Evolutionary conservation across 1,139 yeast species (phyloP).

Genomic region (Kurtzmaniella quercitrusa): DNA sequence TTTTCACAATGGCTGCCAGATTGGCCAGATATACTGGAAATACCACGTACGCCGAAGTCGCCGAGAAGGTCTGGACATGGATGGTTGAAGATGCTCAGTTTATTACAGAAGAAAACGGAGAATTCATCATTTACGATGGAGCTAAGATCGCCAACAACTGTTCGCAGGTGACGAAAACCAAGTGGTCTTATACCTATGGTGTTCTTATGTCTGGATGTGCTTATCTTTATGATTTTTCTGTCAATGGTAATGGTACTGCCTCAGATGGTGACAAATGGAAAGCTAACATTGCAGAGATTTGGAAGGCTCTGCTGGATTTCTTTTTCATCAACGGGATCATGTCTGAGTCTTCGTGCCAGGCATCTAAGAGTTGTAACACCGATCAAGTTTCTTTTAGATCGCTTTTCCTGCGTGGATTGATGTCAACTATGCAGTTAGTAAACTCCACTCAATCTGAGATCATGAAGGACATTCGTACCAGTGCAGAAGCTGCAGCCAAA

Average conservation of each 20-base stretch:
- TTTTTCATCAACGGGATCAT: conserved; percentile 47
- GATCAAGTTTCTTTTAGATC: conserved; percentile 82
- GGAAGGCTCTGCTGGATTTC: conserved; percentile 47
- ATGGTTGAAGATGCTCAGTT: conserved; percentile 44
- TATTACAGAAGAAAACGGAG: conserved; percentile 27
- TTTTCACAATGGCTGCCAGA: conserved; percentile 75
- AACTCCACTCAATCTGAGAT: conserved; percentile 46
- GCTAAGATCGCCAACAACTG: conserved; percentile 58
- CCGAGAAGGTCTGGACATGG: conserved; percentile 72
- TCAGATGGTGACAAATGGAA: conserved; percentile 49
- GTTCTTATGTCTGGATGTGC: conserved; percentile 69
- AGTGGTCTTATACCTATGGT: conserved; percentile 85
- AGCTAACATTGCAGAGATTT: conserved; percentile 44
- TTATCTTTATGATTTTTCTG: conserved; percentile 62
- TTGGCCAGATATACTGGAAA: conserved; percentile 69
- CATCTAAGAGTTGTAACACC: conserved; percentile 50
- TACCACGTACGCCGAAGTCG: conserved; percentile 58
- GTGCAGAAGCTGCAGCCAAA: conserved; percentile 65
- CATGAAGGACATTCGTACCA: conserved; percentile 37
- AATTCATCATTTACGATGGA: conserved; percentile 63
- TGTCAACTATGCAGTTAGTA: conserved; percentile 53
- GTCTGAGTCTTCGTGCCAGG: conserved; percentile 64
- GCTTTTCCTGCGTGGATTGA: conserved; percentile 62
- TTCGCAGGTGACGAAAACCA: conserved; percentile 43
- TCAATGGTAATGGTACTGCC: not conserved